phyloP scores from a whole-genome alignment of 768 basidiomycete species.

The Baorangia bicolor region DNA sequence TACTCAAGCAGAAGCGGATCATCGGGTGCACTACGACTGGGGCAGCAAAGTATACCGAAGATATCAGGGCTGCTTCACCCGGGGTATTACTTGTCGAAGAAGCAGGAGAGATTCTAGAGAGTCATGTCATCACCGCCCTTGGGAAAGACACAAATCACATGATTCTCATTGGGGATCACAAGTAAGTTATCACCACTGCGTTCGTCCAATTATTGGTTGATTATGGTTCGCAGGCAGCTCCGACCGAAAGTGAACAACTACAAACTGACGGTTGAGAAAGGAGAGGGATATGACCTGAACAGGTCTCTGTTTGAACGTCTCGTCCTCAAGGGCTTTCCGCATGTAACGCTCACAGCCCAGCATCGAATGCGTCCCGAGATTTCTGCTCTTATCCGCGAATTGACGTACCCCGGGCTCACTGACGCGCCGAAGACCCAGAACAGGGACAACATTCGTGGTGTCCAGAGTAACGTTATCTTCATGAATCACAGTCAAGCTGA shows the following conservation, averaged over 20 bases:
- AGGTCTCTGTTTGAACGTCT: constrained; percentile 68
- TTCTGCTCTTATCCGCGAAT: constrained; percentile 53
- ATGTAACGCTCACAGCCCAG: constrained; percentile 52
- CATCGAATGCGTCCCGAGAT: constrained; percentile 80
- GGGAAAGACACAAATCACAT: constrained; percentile 46
- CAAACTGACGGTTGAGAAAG: constrained; percentile 62
- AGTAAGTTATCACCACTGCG: constrained; percentile 42
- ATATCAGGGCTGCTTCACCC: constrained; percentile 46
- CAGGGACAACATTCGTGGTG: constrained; percentile 53
- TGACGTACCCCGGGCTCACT: constrained; percentile 64
- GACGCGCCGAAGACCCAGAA: constrained; percentile 52
- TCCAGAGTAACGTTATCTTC: constrained; percentile 59
- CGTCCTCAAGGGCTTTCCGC: constrained; percentile 60
- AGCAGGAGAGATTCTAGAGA: constrained; percentile 71
- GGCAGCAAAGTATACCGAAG: constrained; percentile 57
- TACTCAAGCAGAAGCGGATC: constrained; percentile 49
- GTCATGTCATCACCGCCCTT: constrained; percentile 61
- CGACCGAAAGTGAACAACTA: constrained; percentile 74
- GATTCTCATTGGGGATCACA: constrained; percentile 72
- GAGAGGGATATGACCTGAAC: constrained; percentile 65
- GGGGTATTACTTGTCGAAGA: constrained; percentile 66
- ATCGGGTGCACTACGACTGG: constrained; percentile 71
- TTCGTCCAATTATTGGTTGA: not conserved
- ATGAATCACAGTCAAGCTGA: constrained; percentile 57
- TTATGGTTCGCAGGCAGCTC: constrained; percentile 48